Evolutionary conservation across 176 grass and related monocot species (phyloP).

Genomic region (Oryza longistaminata): DNA sequence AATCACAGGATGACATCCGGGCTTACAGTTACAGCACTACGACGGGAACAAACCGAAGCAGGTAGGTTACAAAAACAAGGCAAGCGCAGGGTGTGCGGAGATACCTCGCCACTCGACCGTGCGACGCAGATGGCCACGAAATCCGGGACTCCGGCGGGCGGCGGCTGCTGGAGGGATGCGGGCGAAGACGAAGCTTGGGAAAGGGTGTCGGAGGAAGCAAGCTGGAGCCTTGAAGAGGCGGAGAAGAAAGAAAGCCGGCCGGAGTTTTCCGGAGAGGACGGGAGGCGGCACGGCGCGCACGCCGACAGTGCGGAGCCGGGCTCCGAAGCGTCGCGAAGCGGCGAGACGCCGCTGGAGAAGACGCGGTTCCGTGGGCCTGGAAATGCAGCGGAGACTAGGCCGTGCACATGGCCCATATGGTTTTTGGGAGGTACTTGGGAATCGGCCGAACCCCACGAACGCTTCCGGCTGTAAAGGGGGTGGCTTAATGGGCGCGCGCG

Average conservation of each 20-base stretch:
- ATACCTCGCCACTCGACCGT: neutral
- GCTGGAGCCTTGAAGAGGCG: conserved; percentile 8
- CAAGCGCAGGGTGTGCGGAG: neutral
- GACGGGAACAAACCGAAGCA: neutral
- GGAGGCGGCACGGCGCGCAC: conserved; percentile 18
- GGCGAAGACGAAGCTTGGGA: neutral
- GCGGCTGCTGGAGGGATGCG: neutral
- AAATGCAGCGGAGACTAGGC: neutral
- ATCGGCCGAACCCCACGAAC: no score
- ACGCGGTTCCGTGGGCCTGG: neutral
- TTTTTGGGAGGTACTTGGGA: no score
- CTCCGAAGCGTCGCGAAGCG: conserved; percentile 45
- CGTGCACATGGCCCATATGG: neutral
- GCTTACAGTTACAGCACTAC: neutral
- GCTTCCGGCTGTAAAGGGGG: no score
- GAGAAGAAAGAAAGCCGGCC: conserved; percentile 4
- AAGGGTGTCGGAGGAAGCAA: neutral
- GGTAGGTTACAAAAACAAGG: neutral
- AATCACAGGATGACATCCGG: neutral
- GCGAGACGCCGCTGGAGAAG: conserved; percentile 1
- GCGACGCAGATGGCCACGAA: neutral
- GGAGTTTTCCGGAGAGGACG: conserved; percentile 48
- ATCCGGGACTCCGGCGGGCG: neutral
- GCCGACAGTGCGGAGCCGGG: neutral
- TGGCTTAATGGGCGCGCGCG: no score